Percentiles rank a stretch among this genome's conserved stretches.
Conservation (phyloP, 495 filamentous ascomycete species). For the Penicillium ochrochloron region DNA sequence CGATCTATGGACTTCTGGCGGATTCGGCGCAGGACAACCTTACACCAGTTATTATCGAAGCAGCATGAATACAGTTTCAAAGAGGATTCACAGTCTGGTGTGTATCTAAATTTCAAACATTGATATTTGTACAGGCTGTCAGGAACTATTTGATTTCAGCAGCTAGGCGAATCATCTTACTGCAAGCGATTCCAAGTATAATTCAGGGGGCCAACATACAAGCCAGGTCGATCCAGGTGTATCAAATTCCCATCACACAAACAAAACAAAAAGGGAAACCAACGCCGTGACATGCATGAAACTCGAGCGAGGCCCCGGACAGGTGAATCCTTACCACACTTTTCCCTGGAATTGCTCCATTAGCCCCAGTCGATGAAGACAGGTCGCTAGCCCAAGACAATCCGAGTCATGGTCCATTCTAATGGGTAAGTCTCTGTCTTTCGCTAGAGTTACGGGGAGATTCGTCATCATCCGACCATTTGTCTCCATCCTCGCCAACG, state of each 20-base stretch:
- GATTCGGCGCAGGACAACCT: not conserved
- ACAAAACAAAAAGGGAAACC: constrained; percentile 20
- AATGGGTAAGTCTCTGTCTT: constrained; percentile 63
- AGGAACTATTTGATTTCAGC: constrained; percentile 2
- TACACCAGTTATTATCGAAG: not conserved
- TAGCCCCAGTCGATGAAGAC: not conserved
- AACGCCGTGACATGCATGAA: constrained; percentile 39
- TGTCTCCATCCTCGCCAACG: constrained; percentile 78
- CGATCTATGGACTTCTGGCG: constrained; percentile 15
- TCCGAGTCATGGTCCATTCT: constrained; percentile 1
- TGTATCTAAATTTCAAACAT: not conserved
- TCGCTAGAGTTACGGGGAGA: constrained; percentile 60
- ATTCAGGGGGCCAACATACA: constrained; percentile 15
- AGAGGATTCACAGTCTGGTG: not conserved
- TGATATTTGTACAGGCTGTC: not conserved
- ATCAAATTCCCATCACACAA: constrained; percentile 20
- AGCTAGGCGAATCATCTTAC: not conserved
- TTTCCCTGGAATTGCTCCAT: constrained; percentile 6
- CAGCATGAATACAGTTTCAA: not conserved
- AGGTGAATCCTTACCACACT: not conserved
- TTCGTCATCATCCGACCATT: constrained; percentile 69
- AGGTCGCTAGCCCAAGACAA: not conserved
- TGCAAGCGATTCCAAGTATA: constrained; percentile 18
- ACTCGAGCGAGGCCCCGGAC: constrained; percentile 12
- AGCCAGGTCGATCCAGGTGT: constrained; percentile 19